Percentiles rank a stretch among this genome's conserved stretches.
phyloP scores from a whole-genome alignment of 2,329 filamentous ascomycete genomes.

The Fusarium sp. region DNA sequence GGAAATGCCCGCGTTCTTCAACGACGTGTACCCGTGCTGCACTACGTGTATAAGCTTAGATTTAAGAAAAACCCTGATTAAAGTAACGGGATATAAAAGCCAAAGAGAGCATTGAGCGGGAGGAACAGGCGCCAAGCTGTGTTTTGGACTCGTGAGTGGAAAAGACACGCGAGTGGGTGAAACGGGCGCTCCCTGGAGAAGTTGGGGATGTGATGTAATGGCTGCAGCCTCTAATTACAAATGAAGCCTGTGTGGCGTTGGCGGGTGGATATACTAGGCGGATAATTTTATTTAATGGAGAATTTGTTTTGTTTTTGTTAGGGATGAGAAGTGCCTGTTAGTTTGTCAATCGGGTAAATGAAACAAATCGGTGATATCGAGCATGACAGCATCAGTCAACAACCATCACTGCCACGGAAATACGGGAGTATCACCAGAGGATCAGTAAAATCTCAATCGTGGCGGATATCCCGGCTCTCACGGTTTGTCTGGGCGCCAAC shows the following conservation, averaged over 20 bases:
- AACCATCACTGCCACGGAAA: neutral
- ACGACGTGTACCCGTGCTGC: neutral
- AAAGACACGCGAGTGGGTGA: neutral
- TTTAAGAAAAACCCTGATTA: constrained; percentile 11
- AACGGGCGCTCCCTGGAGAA: constrained; percentile 10
- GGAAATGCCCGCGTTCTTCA: constrained; percentile 3
- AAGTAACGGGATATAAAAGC: constrained; percentile 1
- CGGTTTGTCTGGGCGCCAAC: neutral
- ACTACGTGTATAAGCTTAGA: constrained; percentile 15
- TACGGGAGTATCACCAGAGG: neutral
- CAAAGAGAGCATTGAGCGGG: neutral
- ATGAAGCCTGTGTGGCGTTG: constrained; percentile 9
- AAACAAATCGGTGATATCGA: too few relatives aligned
- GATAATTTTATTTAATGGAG: neutral
- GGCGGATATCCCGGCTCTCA: constrained; percentile 8
- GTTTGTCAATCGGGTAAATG: neutral
- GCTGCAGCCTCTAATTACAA: neutral
- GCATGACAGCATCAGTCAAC: neutral
- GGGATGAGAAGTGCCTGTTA: neutral
- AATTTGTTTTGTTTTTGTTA: neutral
- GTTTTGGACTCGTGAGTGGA: neutral
- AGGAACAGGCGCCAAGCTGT: neutral
- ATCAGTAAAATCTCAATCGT: neutral
- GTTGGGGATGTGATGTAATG: constrained; percentile 16
- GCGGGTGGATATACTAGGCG: neutral